Evolutionary conservation across 2,329 filamentous ascomycete genomes (phyloP).

Genomic region (Neoascochyta sp.): DNA sequence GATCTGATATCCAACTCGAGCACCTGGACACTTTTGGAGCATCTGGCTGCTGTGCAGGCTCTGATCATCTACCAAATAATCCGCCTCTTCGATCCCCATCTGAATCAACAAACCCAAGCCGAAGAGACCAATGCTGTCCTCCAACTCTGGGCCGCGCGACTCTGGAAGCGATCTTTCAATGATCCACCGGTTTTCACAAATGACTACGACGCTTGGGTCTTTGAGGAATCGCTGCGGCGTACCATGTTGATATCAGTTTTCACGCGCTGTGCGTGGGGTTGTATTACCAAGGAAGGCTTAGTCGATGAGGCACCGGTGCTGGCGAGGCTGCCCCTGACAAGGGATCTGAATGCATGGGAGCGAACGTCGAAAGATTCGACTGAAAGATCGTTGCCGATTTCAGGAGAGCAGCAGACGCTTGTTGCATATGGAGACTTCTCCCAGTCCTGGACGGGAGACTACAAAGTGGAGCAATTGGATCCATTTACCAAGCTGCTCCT

Average conservation of each 20-base stretch:
- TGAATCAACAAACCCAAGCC: conserved; percentile 13
- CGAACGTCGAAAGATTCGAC: too few species aligned
- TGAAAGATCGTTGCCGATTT: too few species aligned
- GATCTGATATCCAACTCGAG: conserved; percentile 9
- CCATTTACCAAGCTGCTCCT: conserved; percentile 25
- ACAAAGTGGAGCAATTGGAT: conserved; percentile 10
- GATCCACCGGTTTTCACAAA: too few species aligned
- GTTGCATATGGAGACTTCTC: conserved; percentile 23
- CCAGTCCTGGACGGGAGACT: conserved; percentile 10
- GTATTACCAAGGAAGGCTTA: conserved; percentile 15
- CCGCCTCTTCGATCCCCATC: conserved; percentile 24
- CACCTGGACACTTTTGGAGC: conserved; percentile 21
- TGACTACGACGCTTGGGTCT: conserved; percentile 21
- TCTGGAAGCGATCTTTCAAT: conserved; percentile 27
- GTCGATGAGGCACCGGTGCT: conserved; percentile 24
- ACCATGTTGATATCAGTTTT: conserved; percentile 29
- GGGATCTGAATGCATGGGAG: conserved; percentile 16
- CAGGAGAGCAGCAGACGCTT: too few species aligned
- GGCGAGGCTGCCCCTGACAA: conserved; percentile 17
- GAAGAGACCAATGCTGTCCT: conserved; percentile 20
- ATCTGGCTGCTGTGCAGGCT: conserved; percentile 32
- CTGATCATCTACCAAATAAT: conserved; percentile 34
- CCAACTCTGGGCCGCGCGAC: conserved; percentile 23
- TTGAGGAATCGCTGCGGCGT: conserved; percentile 28
- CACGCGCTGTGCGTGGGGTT: conserved; percentile 22